Percentiles rank a stretch among this genome's conserved stretches.
Evolutionary conservation across 2,329 filamentous ascomycete species (phyloP).

Genomic region (Pseudogymnoascus sp.): DNA sequence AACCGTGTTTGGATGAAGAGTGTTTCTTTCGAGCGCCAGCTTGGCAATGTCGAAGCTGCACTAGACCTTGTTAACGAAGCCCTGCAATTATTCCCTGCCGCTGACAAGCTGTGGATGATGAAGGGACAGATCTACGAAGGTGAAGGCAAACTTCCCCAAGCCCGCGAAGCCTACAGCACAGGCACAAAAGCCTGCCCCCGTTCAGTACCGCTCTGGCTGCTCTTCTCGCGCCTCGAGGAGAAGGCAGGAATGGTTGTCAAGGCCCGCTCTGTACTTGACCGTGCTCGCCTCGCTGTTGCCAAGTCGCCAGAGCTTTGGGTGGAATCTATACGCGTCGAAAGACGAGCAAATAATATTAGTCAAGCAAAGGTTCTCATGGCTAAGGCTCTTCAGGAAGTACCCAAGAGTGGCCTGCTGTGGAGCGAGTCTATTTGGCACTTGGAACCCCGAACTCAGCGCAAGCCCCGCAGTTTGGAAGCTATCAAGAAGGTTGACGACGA

Average conservation of each 20-base stretch:
- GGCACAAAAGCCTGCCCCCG: slow-evolving; percentile 82
- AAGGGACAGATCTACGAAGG: slow-evolving; percentile 97
- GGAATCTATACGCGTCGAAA: slow-evolving; percentile 89
- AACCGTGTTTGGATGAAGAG: slow-evolving; percentile 97
- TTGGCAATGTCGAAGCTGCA: slow-evolving; percentile 70
- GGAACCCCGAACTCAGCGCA: slow-evolving; percentile 84
- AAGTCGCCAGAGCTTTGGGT: slow-evolving; percentile 82
- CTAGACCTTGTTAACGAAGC: slow-evolving; percentile 83
- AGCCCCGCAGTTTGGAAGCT: slow-evolving; percentile 83
- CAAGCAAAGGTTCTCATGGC: slow-evolving; percentile 93
- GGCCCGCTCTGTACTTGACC: slow-evolving; percentile 86
- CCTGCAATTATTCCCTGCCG: slow-evolving; percentile 75
- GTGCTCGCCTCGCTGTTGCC: slow-evolving; percentile 79
- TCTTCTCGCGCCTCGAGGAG: slow-evolving; percentile 85
- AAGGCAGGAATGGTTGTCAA: slow-evolving; percentile 77
- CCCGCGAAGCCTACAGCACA: slow-evolving; percentile 80
- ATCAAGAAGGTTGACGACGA: slow-evolving; percentile 97
- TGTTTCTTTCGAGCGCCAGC: slow-evolving; percentile 83
- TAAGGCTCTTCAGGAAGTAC: slow-evolving; percentile 83
- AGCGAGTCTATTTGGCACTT: slow-evolving; percentile 93
- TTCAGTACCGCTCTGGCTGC: slow-evolving; percentile 81
- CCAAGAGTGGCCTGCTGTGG: slow-evolving; percentile 82
- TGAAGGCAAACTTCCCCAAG: slow-evolving; percentile 70
- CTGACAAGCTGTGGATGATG: slow-evolving; percentile 93
- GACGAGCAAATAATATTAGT: slow-evolving; percentile 71